Percentiles rank a stretch among this genome's conserved stretches.
These are phyloP conservation scores for Cytospora leucostoma DNA, from an alignment of 2,329 filamentous ascomycete genomes.

Conservation along the genomic window DNA sequence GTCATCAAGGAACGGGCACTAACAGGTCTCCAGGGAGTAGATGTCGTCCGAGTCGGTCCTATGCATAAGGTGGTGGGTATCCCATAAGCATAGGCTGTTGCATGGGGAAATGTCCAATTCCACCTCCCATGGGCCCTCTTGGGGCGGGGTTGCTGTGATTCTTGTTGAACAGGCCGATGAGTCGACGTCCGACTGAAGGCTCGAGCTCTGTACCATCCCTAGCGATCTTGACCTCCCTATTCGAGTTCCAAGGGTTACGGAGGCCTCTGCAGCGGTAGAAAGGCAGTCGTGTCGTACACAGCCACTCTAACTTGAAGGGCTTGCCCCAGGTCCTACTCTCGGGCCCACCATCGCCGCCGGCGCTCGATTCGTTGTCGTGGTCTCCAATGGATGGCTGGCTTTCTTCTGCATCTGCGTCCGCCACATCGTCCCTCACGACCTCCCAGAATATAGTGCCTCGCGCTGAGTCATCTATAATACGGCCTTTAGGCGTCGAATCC, in stretches of 20 bases:
- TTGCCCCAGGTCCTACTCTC: constrained; percentile 77
- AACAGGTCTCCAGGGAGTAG: not conserved
- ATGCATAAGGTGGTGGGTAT: constrained; percentile 16
- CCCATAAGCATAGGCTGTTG: constrained; percentile 25
- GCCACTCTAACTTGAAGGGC: constrained; percentile 88
- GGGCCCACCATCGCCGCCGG: constrained; percentile 41
- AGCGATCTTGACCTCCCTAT: constrained; percentile 93
- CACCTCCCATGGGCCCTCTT: constrained; percentile 21
- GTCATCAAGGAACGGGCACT: not conserved
- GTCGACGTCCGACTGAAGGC: constrained; percentile 72
- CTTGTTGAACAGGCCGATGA: constrained; percentile 76
- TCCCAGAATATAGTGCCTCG: constrained; percentile 99
- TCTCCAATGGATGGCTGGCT: constrained; percentile 47
- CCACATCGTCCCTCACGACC: constrained; percentile 56
- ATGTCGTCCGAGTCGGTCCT: not conserved
- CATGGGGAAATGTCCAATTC: constrained; percentile 14
- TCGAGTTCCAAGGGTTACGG: constrained; percentile 92
- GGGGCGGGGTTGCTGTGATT: constrained; percentile 23
- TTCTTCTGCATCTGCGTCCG: constrained; percentile 47
- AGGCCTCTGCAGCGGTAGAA: constrained; percentile 88
- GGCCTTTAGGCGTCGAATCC: constrained; percentile 74
- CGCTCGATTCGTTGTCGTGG: constrained; percentile 41
- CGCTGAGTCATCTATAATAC: constrained; percentile 88
- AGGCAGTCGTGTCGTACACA: constrained; percentile 78
- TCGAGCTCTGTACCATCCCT: constrained; percentile 93